Conservation (phyloP, 495 filamentous ascomycete genomes). For the Podospora comata region DNA sequence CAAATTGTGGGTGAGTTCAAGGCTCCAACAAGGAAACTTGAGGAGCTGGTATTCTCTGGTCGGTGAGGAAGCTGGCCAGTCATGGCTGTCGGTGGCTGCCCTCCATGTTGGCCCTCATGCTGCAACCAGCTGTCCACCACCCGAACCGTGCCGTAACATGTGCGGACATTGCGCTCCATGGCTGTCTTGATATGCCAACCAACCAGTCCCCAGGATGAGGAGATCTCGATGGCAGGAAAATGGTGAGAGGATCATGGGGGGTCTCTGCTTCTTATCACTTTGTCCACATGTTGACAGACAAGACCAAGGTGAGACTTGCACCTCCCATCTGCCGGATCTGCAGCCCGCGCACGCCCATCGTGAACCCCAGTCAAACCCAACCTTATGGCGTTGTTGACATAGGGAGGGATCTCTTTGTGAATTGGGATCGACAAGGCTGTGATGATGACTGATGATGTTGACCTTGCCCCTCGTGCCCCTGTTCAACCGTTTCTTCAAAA, state of each 20-base stretch:
- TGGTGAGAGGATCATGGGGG: not conserved
- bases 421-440: not conserved
- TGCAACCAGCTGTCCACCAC: not conserved
- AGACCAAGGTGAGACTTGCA: not conserved
- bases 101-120: not conserved
- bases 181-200: not conserved
- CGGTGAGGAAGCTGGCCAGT: not conserved
- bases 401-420: not conserved
- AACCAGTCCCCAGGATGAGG: not conserved
- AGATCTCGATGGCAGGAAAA: not conserved
- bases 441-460: not conserved
- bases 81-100: not conserved
- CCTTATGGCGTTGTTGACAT: not conserved
- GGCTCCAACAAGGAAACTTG: too few species aligned
- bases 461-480: not conserved
- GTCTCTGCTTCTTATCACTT: too few species aligned
- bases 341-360: too few species aligned
- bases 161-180: too few species aligned
- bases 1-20: not conserved
- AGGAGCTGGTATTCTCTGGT: not conserved
- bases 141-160: not conserved
- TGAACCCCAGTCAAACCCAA: not conserved
- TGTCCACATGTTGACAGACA: not conserved
- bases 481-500: not conserved
- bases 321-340: not conserved